Percentiles rank a stretch among this genome's conserved stretches.
These are phyloP conservation scores for Pycnococcus provasolii DNA, from an alignment of 139 green algal species.

Conservation along the genomic window DNA sequence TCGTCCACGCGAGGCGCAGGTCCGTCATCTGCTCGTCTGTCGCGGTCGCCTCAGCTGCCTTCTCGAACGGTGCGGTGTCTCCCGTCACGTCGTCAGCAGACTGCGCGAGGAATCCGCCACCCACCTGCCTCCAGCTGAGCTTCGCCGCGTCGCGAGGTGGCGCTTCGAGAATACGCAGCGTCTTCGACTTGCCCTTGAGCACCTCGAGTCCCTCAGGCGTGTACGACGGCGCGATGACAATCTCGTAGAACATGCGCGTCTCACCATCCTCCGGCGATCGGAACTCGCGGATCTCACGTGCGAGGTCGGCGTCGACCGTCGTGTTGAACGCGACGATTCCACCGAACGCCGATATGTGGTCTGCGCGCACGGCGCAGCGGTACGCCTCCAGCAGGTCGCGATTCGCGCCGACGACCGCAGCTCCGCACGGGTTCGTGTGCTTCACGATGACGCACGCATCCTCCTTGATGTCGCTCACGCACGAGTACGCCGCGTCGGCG, in stretches of 20 bases:
- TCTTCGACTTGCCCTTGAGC: conserved; percentile 96
- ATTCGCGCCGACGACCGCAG: conserved; percentile 27
- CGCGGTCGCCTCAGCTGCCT: conserved; percentile 71
- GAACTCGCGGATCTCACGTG: conserved; percentile 86
- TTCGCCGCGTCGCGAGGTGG: conserved; percentile 50
- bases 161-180: conserved; percentile 92
- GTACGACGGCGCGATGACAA: conserved; percentile 93
- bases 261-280: conserved; percentile 80
- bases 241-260: conserved; percentile 99
- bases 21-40: conserved; percentile 79
- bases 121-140: conserved; percentile 67
- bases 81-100: conserved; percentile 57
- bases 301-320: conserved; percentile 47
- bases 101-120: conserved; percentile 74
- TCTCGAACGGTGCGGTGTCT: conserved; percentile 2
- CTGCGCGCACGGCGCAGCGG: conserved; percentile 75
- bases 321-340: conserved; percentile 99
- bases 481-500: conserved; percentile 62
- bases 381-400: conserved; percentile 84
- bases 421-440: conserved; percentile 99
- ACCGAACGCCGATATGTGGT: conserved; percentile 92
- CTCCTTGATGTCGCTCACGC: conserved; percentile 60
- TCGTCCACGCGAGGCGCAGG: conserved; percentile 89
- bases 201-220: conserved; percentile 78
- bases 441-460: conserved; percentile 97